phyloP scores from a whole-genome alignment of 768 basidiomycete species.

The Leccinellum rugosiceps region DNA sequence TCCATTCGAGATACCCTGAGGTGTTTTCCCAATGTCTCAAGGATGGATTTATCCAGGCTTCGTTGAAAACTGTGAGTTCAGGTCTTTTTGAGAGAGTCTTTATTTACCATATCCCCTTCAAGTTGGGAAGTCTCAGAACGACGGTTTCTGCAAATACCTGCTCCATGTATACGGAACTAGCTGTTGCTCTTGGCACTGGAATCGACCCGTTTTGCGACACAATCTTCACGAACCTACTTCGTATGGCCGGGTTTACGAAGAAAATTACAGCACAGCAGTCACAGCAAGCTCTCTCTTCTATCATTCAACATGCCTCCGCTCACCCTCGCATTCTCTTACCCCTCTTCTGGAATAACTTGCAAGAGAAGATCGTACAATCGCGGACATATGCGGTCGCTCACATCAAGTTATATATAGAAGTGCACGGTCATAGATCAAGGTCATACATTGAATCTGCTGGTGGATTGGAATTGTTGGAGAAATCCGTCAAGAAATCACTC shows the following conservation, averaged over 20 bases:
- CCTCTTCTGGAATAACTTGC: conserved; percentile 62
- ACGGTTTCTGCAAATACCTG: conserved; percentile 83
- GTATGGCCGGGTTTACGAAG: conserved; percentile 90
- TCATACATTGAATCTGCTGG: conserved; percentile 65
- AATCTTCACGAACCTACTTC: conserved; percentile 71
- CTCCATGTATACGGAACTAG: conserved; percentile 72
- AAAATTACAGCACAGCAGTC: conserved; percentile 87
- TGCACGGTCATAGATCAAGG: conserved; percentile 65
- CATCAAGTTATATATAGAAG: conserved; percentile 68
- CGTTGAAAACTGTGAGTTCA: conserved; percentile 74
- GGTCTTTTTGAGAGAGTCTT: neutral
- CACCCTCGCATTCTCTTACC: conserved; percentile 69
- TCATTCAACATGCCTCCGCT: conserved; percentile 68
- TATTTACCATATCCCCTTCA: conserved; percentile 29
- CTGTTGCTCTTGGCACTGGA: conserved; percentile 54
- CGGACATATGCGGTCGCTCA: conserved; percentile 67
- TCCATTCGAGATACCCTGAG: conserved; percentile 69
- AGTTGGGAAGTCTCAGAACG: conserved; percentile 86
- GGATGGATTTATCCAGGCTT: conserved; percentile 74
- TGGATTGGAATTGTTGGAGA: conserved; percentile 70
- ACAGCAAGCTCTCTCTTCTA: conserved; percentile 63
- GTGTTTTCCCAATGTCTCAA: conserved; percentile 74
- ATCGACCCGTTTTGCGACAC: conserved; percentile 82
- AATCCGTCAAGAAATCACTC: conserved; percentile 67
- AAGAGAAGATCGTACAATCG: conserved; percentile 80